Evolutionary conservation across 768 basidiomycete genomes (phyloP).

Genomic region (Boletellus sp.): DNA sequence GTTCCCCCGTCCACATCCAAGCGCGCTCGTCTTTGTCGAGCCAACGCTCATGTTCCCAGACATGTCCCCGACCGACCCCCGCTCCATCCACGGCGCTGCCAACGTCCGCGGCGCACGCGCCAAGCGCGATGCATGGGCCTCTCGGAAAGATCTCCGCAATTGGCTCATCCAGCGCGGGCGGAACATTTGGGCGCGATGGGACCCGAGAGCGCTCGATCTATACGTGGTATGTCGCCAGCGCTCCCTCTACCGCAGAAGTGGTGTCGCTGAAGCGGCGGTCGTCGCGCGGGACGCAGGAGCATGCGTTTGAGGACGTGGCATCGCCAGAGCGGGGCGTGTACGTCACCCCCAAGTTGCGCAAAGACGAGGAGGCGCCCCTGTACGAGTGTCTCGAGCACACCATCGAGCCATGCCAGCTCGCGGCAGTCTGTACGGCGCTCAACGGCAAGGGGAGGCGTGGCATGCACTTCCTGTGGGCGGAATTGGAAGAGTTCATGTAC

Average conservation of each 20-base stretch:
- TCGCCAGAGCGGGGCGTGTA: conserved; percentile 8
- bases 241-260: too few relatives aligned
- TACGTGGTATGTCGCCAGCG: conserved; percentile 17
- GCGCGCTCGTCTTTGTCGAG: conserved; percentile 26
- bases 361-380: conserved; percentile 28
- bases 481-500: conserved; percentile 30
- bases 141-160: conserved; percentile 15
- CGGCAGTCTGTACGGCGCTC: conserved; percentile 15
- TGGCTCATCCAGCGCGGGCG: conserved; percentile 18
- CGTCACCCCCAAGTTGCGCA: conserved; percentile 23
- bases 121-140: conserved; percentile 27
- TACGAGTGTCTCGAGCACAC: conserved; percentile 27
- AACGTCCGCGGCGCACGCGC: conserved; percentile 27
- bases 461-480: conserved; percentile 30
- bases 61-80: conserved; percentile 25
- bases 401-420: conserved; percentile 22
- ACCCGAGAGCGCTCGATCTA: conserved; percentile 20
- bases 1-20: conserved; percentile 7
- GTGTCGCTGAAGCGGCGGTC: not conserved
- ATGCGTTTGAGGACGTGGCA: conserved; percentile 20
- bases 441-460: conserved; percentile 10
- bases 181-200: conserved; percentile 24
- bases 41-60: conserved; percentile 32
- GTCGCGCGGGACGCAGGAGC: conserved; percentile 12
- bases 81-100: conserved; percentile 27